Conservation (phyloP, 177 flowering plant species). For the Vitis hybrid region DNA sequence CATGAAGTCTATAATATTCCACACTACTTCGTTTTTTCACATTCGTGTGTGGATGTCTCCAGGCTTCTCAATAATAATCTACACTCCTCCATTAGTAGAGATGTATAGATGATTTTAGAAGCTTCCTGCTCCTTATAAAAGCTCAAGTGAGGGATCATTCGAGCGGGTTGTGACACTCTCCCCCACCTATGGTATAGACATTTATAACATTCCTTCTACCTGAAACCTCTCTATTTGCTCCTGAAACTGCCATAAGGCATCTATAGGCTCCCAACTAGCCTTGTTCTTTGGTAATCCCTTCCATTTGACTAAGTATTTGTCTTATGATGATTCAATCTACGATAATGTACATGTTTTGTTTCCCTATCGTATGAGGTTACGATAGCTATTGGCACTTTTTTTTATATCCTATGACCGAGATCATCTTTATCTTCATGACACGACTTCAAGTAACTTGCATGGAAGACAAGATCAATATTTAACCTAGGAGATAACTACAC, state of each 20-base stretch:
- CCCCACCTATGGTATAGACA: background rate
- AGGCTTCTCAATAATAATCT: too few relatives aligned
- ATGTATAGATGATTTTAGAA: too few relatives aligned
- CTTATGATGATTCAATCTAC: too few relatives aligned
- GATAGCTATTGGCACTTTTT: background rate
- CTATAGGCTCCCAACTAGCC: background rate
- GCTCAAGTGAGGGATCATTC: too few relatives aligned
- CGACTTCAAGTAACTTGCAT: background rate
- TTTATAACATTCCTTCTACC: background rate
- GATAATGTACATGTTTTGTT: too few relatives aligned
- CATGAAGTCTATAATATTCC: too few relatives aligned
- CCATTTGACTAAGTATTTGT: background rate
- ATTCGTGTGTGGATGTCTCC: too few relatives aligned
- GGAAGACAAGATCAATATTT: background rate
- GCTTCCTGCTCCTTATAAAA: too few relatives aligned
- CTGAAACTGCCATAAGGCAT: background rate
- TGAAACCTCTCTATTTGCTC: background rate
- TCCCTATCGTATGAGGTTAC: too few relatives aligned
- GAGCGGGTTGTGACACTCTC: background rate
- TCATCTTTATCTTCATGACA: slow-evolving; percentile 3
- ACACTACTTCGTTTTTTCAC: too few relatives aligned
- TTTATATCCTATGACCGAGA: background rate
- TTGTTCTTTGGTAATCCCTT: background rate
- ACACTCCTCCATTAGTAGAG: too few relatives aligned
- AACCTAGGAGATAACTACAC: too few relatives aligned